Evolutionary conservation across 208 protist species (phyloP), one percentile per base, ranked within the genome.

Genomic region (Novymonas esmeraldas): DNA sequence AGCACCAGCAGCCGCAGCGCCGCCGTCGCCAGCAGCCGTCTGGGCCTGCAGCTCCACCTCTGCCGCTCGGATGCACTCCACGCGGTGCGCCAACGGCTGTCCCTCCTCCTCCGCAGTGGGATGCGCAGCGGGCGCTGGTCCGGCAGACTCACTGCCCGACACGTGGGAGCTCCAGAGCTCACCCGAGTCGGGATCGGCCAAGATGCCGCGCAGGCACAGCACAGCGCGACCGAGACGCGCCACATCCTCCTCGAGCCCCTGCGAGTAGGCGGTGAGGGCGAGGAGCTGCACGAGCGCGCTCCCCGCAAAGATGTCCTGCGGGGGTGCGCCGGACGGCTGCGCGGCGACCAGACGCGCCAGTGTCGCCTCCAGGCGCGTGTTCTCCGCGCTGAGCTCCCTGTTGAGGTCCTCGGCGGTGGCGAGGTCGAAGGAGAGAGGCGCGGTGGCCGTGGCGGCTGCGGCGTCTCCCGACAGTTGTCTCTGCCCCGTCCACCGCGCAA

Each of bases 191-290:
- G 67, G 46, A 10, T 60, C 63, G 10, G 70, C 39, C n/a, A 84
- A 48, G 36, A 81, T 38, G 2, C 58, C 56, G 44, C 82, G 65
- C 48, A 88, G 66, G 20, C 55, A 71, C 20, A 88, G 63, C 45
- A 84, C 78, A 20, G 79, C 78, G 2, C 60, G 41, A 5, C 82
- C 82, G 28, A 88, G 58, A 2, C 55, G 57, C 44, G 84, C 70
- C 46, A 73, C 65, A 24, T 84, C 61, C 42, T 33, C 63, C 36
- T 88, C 78, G 42, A 84, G 45, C 14, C 54, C 73, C 2, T 45
- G 58, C 7, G 60, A 41, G 45, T 69, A 50, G 10, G 45, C 56
- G 1, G 36, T 13, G 7, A 78, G 58, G 38, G 24, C 29, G 24
- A 68, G 31, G 59, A 66, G 46, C 36, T 78, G 70, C 45, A 76